phyloP scores from a whole-genome alignment of 2,329 filamentous ascomycete species.

The Uncinocarpus reesii region DNA sequence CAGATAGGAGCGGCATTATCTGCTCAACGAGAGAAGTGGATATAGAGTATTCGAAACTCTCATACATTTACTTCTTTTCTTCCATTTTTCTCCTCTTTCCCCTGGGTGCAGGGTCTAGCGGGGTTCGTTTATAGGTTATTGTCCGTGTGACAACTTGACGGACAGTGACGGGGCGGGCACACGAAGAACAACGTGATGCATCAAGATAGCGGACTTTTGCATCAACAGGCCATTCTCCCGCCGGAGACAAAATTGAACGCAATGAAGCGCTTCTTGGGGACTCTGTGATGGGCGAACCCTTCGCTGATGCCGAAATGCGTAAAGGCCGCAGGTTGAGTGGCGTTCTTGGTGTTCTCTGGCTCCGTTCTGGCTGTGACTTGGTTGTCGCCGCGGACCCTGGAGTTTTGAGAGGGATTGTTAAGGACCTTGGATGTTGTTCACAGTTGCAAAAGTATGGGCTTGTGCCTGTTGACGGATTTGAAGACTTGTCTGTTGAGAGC shows the following conservation, averaged over 20 bases:
- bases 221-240: slow-evolving; percentile 66
- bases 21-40: background rate
- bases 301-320: slow-evolving; percentile 63
- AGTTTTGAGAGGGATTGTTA: slow-evolving; percentile 51
- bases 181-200: slow-evolving; percentile 48
- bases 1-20: background rate
- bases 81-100: slow-evolving; percentile 74
- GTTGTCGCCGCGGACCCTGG: slow-evolving; percentile 44
- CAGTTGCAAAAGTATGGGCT: slow-evolving; percentile 42
- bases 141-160: slow-evolving; percentile 89
- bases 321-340: slow-evolving; percentile 44
- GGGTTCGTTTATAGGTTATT: slow-evolving; percentile 61
- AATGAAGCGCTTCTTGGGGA: slow-evolving; percentile 58
- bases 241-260: slow-evolving; percentile 66
- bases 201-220: slow-evolving; percentile 57
- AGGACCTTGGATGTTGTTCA: slow-evolving; percentile 43
- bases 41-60: background rate
- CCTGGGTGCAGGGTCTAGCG: slow-evolving; percentile 77
- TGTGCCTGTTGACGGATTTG: slow-evolving; percentile 32
- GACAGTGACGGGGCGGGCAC: slow-evolving; percentile 54
- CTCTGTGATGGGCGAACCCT: slow-evolving; percentile 53
- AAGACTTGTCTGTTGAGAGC: slow-evolving; percentile 33
- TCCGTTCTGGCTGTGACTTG: slow-evolving; percentile 31
- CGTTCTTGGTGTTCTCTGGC: slow-evolving; percentile 49
- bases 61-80: slow-evolving; percentile 12